These are phyloP conservation scores for Talaromyces islandicus DNA, from an alignment of 2,329 filamentous ascomycete species.

Conservation along the genomic window DNA sequence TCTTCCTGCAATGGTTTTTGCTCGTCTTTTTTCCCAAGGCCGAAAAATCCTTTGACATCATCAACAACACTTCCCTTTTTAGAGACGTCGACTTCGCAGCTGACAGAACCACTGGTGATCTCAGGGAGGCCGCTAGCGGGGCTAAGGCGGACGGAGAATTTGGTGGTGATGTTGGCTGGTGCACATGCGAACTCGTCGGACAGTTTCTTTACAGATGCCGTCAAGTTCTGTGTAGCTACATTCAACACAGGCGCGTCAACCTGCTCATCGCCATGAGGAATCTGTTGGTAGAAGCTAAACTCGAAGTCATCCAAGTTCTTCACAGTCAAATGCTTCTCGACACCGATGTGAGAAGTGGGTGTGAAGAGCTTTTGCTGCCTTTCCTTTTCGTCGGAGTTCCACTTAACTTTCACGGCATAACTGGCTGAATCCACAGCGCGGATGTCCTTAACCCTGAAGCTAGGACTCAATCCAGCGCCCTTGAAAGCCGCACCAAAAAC, in stretches of 20 bases:
- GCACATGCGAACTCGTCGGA: slow-evolving; percentile 74
- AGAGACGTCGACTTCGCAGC: slow-evolving; percentile 71
- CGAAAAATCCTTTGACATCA: slow-evolving; percentile 92
- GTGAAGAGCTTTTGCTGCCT: slow-evolving; percentile 80
- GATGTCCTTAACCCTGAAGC: slow-evolving; percentile 98
- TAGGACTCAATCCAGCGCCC: slow-evolving; percentile 83
- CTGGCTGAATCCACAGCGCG: slow-evolving; percentile 68
- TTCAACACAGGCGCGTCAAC: slow-evolving; percentile 57
- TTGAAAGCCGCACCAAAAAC: slow-evolving; percentile 95
- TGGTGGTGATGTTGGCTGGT: slow-evolving; percentile 70
- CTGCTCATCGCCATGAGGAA: slow-evolving; percentile 40
- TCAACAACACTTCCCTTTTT: slow-evolving; percentile 80
- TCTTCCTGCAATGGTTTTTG: slow-evolving; percentile 65
- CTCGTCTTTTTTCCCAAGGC: slow-evolving; percentile 82
- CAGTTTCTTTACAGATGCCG: slow-evolving; percentile 70
- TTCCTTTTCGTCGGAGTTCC: slow-evolving; percentile 63
- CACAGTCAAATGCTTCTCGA: slow-evolving; percentile 77
- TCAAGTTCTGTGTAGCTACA: slow-evolving; percentile 78
- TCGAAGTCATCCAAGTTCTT: slow-evolving; percentile 76
- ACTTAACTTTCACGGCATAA: slow-evolving; percentile 71
- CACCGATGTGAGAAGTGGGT: slow-evolving; percentile 66
- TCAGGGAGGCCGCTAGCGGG: slow-evolving; percentile 73
- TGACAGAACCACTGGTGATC: slow-evolving; percentile 67
- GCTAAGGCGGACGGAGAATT: slow-evolving; percentile 68
- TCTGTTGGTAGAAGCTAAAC: slow-evolving; percentile 71